Base-by-base conservation (phyloP, 495 filamentous ascomycete genomes). In the Talaromyces stipitatus region DNA sequence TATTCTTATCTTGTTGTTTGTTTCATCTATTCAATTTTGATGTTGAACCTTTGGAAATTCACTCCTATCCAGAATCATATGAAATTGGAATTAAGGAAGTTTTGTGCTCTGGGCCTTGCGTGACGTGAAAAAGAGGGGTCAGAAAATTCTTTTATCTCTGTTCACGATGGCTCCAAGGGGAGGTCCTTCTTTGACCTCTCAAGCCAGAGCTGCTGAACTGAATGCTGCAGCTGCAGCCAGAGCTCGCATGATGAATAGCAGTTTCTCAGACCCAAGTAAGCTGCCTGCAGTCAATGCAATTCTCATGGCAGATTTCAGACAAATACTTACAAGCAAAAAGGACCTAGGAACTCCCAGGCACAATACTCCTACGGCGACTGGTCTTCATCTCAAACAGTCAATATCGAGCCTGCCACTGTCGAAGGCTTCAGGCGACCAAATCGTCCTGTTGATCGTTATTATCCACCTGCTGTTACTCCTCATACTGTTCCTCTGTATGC, bases 231-330 rank as follows among this genome's bases (percentile, higher is more conserved):
- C 54, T 33, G 56, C 50, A 50, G 26, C 46, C 11, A 50, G 45
- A 20, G 36, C 23, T 12, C 53, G 36, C 8, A 27, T 38, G 16
- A 5, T 41, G 4, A 41, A 18, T 20, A 16, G 36, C n/a, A 71
- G 45, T 48, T 67, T 10, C 43, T n/a, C 52, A 50, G 56, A 60
- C 26, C 38, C 64, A 27, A 57, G 60, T 46, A 59, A 63, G 1
- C 55, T 70, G n/a, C 61, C 4, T 70, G 64, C 8, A 64, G 66
- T 23, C 65, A n/a, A n/a, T n/a, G n/a, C 65, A 2, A 46, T 70
- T n/a, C 57, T 62, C 33, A 38, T 68, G 26, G 59, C 58, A 22
- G 54, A 63, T 7, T 29, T 66, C n/a, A n/a, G 8, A 62, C 52
- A 28, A 56, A 29, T 55, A 48, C 56, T 3, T 51, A 57, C 32